These are phyloP conservation scores for Cyclotella baltica DNA, from an alignment of 108 stramenopile species.

Conservation along the genomic window DNA sequence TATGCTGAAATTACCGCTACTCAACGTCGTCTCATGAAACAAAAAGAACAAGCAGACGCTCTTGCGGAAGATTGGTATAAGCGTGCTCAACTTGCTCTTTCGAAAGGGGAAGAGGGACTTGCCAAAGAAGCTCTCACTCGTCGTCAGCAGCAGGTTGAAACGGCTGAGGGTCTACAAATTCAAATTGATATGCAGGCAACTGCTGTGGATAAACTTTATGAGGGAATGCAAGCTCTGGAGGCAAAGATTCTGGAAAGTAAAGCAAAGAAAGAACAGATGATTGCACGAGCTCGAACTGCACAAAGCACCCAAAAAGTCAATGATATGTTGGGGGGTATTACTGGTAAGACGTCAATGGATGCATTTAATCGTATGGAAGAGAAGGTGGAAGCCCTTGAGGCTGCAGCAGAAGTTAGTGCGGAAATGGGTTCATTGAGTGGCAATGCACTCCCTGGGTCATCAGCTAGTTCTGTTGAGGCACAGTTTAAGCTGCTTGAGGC, in stretches of 20 bases:
- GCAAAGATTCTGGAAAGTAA: conserved; percentile 92
- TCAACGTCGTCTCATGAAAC: conserved; percentile 91
- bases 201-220: conserved; percentile 89
- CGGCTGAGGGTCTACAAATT: conserved; percentile 58
- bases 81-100: conserved; percentile 94
- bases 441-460: conserved; percentile 69
- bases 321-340: conserved; percentile 94
- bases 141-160: conserved; percentile 89
- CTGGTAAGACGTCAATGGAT: conserved; percentile 92
- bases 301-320: conserved; percentile 95
- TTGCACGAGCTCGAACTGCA: conserved; percentile 95
- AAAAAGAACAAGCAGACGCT: conserved; percentile 89
- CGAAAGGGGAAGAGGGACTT: conserved; percentile 93
- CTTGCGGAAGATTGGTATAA: conserved; percentile 93
- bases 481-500: conserved; percentile 92
- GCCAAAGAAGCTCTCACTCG: conserved; percentile 92
- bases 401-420: conserved; percentile 91
- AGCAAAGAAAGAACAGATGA: conserved; percentile 95
- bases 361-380: conserved; percentile 97
- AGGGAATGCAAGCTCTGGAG: conserved; percentile 95
- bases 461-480: conserved; percentile 76
- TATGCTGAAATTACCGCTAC: conserved; percentile 98
- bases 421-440: conserved; percentile 78
- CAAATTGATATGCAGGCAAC: conserved; percentile 87
- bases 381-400: conserved; percentile 96